Evolutionary conservation across 2,329 filamentous ascomycete genomes (phyloP), one percentile per base, ranked within the genome.

Genomic region (Colletotrichum neosansevieriae): DNA sequence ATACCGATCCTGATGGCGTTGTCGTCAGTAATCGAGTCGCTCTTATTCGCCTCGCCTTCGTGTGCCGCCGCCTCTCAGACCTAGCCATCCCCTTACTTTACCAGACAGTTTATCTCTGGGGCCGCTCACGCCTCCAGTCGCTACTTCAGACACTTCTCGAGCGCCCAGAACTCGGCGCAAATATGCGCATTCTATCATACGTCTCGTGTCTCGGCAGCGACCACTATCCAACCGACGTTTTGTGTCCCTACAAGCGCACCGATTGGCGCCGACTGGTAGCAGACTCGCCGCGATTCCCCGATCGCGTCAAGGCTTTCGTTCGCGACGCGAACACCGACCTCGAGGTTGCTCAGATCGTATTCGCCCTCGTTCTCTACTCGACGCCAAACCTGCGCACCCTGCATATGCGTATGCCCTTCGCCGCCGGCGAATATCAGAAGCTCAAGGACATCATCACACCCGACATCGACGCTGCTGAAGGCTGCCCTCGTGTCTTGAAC

Each of bases 351-450:
- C 67, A 69, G 13, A 63, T 69, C 21, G 67, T 69, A 9, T 69
- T 69, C 7, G 63, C 67, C 9, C 67, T 69, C 42, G 29, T 69
- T 15, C 67, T 69, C 13, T 69, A 67, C 57, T 69, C 67, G 7
- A 67, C 67, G 6, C 67, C 67, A 15, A 67, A 63, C 10, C 17
- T 69, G 4, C 51, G 45, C 29, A 69, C 63, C 21, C 32, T 69
- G 6, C 67, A 69, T 29, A 69, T 69, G 67, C 62, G 67, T 21
- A 69, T 69, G 67, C 67, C 67, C 11, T 69, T 67, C 19, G 62
- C 67, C 34, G 67, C 67, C 2, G 67, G 67, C 2, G 67, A 69
- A 13, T 69, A 69, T n/a, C 63, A 67, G 50, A 69, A 69, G 57
- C 58, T 69, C 5, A 69, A 69, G 40, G 67, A 51, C 17, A 63